Conservation (phyloP, 177 flowering plant species). For the Telopea speciosissima region DNA sequence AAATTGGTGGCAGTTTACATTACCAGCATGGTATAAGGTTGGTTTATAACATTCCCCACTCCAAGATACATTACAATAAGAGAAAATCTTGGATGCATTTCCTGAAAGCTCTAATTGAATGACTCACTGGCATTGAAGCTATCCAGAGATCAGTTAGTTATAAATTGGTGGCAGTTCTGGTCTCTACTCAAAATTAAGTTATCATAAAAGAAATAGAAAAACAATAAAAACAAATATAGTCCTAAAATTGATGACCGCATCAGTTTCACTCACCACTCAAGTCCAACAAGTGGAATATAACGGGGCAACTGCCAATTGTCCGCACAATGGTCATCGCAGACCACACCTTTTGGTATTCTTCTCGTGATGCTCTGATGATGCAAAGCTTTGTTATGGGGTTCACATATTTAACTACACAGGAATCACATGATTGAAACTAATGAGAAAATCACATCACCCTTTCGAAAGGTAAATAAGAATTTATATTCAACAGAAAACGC, state of each 20-base stretch:
- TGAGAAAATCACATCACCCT: not conserved
- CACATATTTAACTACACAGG: slow-evolving; percentile 74
- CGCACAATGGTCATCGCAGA: slow-evolving; percentile 75
- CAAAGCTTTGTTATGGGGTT: slow-evolving; percentile 81
- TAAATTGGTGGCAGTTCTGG: too few relatives aligned
- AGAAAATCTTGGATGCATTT: too few relatives aligned
- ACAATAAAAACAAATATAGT: too few relatives aligned
- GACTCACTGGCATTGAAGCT: too few relatives aligned
- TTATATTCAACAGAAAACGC: not conserved
- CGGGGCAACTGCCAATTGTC: slow-evolving; percentile 70
- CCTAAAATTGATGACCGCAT: not conserved
- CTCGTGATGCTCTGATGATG: slow-evolving; percentile 63
- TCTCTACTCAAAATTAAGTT: too few relatives aligned
- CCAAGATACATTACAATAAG: too few relatives aligned
- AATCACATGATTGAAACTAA: not conserved
- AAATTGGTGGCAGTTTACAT: too few relatives aligned
- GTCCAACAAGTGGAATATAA: slow-evolving; percentile 58
- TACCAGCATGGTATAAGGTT: too few relatives aligned
- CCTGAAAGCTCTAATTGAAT: too few relatives aligned
- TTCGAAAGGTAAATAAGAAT: not conserved
- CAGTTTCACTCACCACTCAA: slow-evolving; percentile 63
- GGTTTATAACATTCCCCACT: too few relatives aligned
- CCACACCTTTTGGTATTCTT: slow-evolving; percentile 78
- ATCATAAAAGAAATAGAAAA: too few relatives aligned
- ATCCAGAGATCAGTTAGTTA: too few relatives aligned